Evolutionary conservation across 1,284 basidiomycete genomes (phyloP).

Genomic region (Coriolopsis trogii): DNA sequence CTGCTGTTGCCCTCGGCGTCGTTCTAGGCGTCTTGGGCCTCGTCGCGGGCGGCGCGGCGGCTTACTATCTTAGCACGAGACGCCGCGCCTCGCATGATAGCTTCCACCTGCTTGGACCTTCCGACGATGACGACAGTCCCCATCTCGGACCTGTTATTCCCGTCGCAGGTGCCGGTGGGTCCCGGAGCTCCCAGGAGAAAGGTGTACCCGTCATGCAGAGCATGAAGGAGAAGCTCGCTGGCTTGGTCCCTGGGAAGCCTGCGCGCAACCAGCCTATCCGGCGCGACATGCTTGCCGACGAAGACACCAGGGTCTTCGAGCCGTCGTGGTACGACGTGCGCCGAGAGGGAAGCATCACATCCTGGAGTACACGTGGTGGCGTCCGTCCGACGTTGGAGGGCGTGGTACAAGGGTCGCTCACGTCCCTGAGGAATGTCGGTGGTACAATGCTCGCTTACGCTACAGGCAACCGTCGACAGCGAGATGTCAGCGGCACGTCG

Average conservation of each 20-base stretch:
- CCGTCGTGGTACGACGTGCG: constrained; percentile 21
- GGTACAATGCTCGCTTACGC: constrained; percentile 36
- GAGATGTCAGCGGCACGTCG: constrained; percentile 36
- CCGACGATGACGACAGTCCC: constrained; percentile 41
- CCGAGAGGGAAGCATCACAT: constrained; percentile 33
- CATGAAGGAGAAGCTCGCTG: constrained; percentile 29
- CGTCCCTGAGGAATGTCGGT: constrained; percentile 55
- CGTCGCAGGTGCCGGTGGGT: constrained; percentile 26
- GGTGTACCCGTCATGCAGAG: constrained; percentile 26
- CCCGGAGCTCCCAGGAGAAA: constrained; percentile 28
- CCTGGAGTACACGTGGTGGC: constrained; percentile 28
- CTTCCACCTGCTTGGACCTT: constrained; percentile 46
- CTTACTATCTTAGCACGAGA: constrained; percentile 47
- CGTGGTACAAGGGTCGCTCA: constrained; percentile 34
- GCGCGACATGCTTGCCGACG: constrained; percentile 77
- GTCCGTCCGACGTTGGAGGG: constrained; percentile 32
- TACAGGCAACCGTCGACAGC: constrained; percentile 39
- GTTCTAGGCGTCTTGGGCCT: constrained; percentile 58
- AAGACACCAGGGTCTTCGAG: constrained; percentile 61
- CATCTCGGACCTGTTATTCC: constrained; percentile 31
- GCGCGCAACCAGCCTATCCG: constrained; percentile 35
- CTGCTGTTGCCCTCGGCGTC: constrained; percentile 59
- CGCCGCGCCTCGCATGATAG: constrained; percentile 33
- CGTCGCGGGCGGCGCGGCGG: constrained; percentile 43
- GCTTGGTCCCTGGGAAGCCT: constrained; percentile 29